phyloP scores from a whole-genome alignment of 331 rosid genomes.

The Malus hybrid region DNA sequence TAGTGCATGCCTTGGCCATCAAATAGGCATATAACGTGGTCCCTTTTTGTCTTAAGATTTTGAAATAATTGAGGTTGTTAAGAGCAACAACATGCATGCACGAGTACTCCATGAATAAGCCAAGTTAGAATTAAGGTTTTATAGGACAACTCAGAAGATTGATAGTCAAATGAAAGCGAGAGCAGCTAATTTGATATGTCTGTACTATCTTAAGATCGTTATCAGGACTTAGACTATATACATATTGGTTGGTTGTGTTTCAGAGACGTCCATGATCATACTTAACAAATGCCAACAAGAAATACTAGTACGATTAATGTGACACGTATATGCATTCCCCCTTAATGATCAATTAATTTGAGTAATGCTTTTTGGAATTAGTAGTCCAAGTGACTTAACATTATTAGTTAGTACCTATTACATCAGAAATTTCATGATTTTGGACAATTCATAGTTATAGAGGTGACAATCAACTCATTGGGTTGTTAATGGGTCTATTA shows the following conservation, averaged over 20 bases:
- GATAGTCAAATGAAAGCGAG: conserved; percentile 6
- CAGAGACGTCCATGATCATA: background rate
- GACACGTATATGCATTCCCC: background rate
- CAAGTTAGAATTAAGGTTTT: no score
- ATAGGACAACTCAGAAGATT: background rate
- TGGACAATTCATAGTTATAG: no score
- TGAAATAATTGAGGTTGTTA: conserved; percentile 15
- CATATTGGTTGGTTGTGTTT: background rate
- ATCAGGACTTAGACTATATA: background rate
- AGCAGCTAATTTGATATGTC: conserved; percentile 8
- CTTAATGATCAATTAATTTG: background rate
- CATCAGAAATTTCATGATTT: no score
- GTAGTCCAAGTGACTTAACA: no score
- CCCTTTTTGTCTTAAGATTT: conserved; percentile 7
- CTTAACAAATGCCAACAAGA: background rate
- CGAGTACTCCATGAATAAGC: no score
- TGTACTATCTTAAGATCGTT: background rate
- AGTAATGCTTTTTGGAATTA: no score
- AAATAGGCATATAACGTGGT: background rate
- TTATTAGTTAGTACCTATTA: no score
- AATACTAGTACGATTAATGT: background rate
- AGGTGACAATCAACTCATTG: no score
- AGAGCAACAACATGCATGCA: background rate
- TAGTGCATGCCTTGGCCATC: conserved; percentile 1
- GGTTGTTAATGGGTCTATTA: no score